Base-by-base conservation (phyloP, 192 early-diverging fungal genomes). In the Entophlyctis luteolus region DNA sequence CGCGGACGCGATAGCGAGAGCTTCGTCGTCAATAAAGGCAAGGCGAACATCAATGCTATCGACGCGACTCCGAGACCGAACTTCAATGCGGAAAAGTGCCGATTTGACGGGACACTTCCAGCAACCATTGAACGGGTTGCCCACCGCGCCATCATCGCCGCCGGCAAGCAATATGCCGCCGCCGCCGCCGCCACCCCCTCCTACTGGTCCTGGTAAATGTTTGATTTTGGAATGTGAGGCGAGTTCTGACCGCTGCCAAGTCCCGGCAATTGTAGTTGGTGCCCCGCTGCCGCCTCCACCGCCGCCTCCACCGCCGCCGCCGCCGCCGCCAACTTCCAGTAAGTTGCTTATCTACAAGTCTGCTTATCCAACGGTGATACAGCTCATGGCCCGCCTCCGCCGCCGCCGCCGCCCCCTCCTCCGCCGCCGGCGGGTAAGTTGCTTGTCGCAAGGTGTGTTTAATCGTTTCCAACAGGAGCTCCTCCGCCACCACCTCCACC, bases 401-500 rank as follows among this genome's bases (percentile, higher is more conserved):
- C 59, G 16, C 67, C 72, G 48, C 67, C 72, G 22, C 54, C 65
- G 18, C 65, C 65, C 14, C 47, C 52, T 31, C 23, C 34, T 46
- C 29, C 48, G 20, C 23, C 37, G 48, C 4, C 25, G 27, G 8
- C 8, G 18, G 6, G 18, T 23, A 22, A 23, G 22, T 5, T 5
- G 18, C 12, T 52, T 52, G 5, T 5, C 12, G n/a, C 27, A 5
- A 22, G 8, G 49, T 6, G 27, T 52, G 14, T 14, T 59, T 28
- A 6, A 5, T 12, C 33, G 6, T 34, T 29, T 29, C 4, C 37
- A 37, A 25, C 23, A 23, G 71, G 62, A 29, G 73, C 68, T 49
- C 63, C 63, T 2, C 68, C 63, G 6, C 65, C 72, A 31, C 70
- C 68, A 12, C 35, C 35, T 14, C 57, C 57, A 2, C 57, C 57